Evolutionary conservation across 2,329 filamentous ascomycete genomes (phyloP).

Genomic region (Harringtonia lauricola): DNA sequence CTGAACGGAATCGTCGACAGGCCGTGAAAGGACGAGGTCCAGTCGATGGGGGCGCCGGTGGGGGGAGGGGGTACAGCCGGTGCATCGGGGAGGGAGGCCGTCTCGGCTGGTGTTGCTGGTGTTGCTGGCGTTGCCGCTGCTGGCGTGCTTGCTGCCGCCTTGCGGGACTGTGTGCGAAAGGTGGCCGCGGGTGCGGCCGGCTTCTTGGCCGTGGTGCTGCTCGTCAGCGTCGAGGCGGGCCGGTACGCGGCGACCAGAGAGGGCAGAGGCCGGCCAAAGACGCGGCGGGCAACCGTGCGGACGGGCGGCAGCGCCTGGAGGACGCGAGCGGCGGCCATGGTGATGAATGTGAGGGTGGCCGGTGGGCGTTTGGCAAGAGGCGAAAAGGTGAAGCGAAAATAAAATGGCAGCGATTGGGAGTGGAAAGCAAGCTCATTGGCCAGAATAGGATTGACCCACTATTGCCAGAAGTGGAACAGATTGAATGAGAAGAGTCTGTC

Average conservation of each 20-base stretch:
- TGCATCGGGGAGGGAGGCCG: too few relatives aligned
- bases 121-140: not conserved
- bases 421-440: not conserved
- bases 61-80: constrained; percentile 3
- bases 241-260: too few relatives aligned
- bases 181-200: not conserved
- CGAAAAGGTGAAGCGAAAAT: not conserved
- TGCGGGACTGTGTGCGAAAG: not conserved
- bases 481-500: not conserved
- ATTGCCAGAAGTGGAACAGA: too few relatives aligned
- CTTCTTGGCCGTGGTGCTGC: not conserved
- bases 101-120: not conserved
- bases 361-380: not conserved
- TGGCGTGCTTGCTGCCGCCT: not conserved
- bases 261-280: not conserved
- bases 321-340: constrained; percentile 4
- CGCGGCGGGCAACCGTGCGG: not conserved
- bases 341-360: too few relatives aligned
- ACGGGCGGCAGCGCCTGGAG: constrained; percentile 1
- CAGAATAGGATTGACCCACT: too few relatives aligned
- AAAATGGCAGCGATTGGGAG: too few relatives aligned
- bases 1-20: constrained; percentile 62
- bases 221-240: not conserved
- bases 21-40: constrained; percentile 75
- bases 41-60: constrained; percentile 41